Percentiles rank a stretch among this genome's conserved stretches.
phyloP scores from a whole-genome alignment of 345 rosid genomes.

The Zanthoxylum bungeanum region DNA sequence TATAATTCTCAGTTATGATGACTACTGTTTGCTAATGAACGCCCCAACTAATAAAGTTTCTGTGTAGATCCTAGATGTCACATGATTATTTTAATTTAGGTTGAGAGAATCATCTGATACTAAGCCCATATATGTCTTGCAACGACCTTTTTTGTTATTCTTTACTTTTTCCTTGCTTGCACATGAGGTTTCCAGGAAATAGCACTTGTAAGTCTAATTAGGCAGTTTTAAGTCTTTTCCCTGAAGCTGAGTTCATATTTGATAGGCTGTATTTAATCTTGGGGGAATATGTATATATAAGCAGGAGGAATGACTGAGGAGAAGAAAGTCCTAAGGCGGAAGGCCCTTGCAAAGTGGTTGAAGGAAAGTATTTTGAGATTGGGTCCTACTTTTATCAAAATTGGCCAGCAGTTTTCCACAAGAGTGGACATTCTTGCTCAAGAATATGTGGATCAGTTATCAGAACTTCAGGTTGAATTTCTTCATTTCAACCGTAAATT shows the following conservation, averaged over 20 bases:
- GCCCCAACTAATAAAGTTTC: neutral
- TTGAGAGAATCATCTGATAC: neutral
- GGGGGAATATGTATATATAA: constrained; percentile 4
- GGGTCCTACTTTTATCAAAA: constrained; percentile 97
- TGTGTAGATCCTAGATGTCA: neutral
- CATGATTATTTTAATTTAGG: neutral
- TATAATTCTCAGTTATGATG: neutral
- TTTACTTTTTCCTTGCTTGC: neutral
- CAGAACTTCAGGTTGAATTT: constrained; percentile 85
- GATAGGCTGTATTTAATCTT: constrained; percentile 4
- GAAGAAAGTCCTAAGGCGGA: constrained; percentile 64
- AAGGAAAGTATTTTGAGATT: constrained; percentile 86
- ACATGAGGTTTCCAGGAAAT: neutral
- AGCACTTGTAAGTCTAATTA: neutral
- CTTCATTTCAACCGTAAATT: neutral
- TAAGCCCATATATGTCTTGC: neutral
- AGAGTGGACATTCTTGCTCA: constrained; percentile 98
- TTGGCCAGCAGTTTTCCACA: constrained; percentile 97
- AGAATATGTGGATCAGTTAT: constrained; percentile 93
- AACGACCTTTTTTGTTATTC: neutral
- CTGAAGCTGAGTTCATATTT: neutral
- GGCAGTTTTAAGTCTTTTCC: neutral
- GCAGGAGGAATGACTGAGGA: constrained; percentile 92
- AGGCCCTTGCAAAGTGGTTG: constrained; percentile 87
- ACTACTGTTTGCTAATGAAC: neutral